Conservation (phyloP, 129 eudicot genomes). For the Chrysanthemum makinoi region DNA sequence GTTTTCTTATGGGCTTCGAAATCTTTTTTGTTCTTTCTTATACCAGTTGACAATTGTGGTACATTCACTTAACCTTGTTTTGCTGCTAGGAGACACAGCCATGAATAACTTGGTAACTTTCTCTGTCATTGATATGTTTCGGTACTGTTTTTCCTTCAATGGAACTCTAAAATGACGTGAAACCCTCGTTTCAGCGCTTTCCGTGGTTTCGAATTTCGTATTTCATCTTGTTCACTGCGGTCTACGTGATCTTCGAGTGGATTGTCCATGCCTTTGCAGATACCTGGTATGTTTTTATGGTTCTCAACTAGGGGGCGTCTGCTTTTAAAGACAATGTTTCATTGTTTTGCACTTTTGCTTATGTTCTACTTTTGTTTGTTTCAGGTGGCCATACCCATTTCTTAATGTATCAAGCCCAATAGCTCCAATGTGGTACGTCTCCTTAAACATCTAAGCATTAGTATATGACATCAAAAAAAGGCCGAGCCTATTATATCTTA, state of each 20-base stretch:
- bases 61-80: conserved; percentile 66
- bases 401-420: conserved; percentile 57
- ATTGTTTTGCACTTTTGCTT: neutral
- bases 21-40: conserved; percentile 13
- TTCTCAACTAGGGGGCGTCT: neutral
- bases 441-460: conserved; percentile 10
- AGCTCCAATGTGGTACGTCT: conserved; percentile 75
- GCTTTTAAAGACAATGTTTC: neutral
- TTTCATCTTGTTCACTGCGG: conserved; percentile 58
- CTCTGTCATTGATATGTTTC: neutral
- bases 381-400: conserved; percentile 94
- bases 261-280: conserved; percentile 56
- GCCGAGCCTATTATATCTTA: too few species aligned
- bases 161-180: neutral
- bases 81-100: conserved; percentile 80
- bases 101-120: conserved; percentile 68
- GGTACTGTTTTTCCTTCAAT: neutral
- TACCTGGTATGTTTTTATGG: conserved; percentile 40
- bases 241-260: conserved; percentile 76
- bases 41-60: conserved; percentile 60
- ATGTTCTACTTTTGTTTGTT: conserved; percentile 13
- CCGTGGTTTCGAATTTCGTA: conserved; percentile 73
- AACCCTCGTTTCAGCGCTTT: conserved; percentile 53
- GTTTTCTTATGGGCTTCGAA: neutral
- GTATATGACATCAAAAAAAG: neutral